Conservation (phyloP, 352 stramenopile genomes). For the Phytophthora macrochlamydospora region DNA sequence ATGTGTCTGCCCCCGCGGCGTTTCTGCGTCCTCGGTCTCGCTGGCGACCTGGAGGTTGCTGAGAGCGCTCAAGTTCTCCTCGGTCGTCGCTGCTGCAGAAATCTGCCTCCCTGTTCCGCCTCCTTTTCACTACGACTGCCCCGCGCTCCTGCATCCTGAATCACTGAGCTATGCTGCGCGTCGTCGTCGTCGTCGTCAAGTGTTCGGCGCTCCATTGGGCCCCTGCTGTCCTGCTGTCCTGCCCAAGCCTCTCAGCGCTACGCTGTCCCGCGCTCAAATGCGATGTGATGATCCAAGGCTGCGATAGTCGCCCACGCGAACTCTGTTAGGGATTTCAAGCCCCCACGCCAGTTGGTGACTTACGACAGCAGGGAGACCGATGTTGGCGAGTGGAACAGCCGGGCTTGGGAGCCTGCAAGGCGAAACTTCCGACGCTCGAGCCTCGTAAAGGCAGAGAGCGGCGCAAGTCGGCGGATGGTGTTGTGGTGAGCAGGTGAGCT, state of each 20-base stretch:
- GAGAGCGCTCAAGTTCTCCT: slow-evolving; percentile 50
- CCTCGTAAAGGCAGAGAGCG: slow-evolving; percentile 20
- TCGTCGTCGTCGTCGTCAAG: no score
- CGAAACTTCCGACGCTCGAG: no score
- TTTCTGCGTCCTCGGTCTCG: slow-evolving; percentile 18
- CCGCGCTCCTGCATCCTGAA: not conserved
- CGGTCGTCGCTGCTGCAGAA: slow-evolving; percentile 4
- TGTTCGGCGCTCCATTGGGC: no score
- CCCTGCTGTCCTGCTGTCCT: slow-evolving; percentile 16
- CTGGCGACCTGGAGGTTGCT: slow-evolving; percentile 43
- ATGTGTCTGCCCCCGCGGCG: slow-evolving; percentile 7
- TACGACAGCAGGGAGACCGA: slow-evolving; percentile 16
- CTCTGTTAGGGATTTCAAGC: slow-evolving; percentile 26
- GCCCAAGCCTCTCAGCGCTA: slow-evolving; percentile 13
- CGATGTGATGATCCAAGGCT: slow-evolving; percentile 20
- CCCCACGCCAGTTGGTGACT: slow-evolving; percentile 27
- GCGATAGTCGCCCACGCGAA: slow-evolving; percentile 10
- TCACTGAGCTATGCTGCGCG: no score
- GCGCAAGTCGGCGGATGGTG: slow-evolving; percentile 14
- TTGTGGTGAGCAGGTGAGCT: not conserved
- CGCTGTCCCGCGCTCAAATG: slow-evolving; percentile 6
- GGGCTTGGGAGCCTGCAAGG: not conserved
- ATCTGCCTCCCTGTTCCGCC: not conserved
- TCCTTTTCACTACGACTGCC: not conserved
- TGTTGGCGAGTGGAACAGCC: slow-evolving; percentile 16